phyloP scores from a whole-genome alignment of 768 basidiomycete species.

The Podaxis sp. region DNA sequence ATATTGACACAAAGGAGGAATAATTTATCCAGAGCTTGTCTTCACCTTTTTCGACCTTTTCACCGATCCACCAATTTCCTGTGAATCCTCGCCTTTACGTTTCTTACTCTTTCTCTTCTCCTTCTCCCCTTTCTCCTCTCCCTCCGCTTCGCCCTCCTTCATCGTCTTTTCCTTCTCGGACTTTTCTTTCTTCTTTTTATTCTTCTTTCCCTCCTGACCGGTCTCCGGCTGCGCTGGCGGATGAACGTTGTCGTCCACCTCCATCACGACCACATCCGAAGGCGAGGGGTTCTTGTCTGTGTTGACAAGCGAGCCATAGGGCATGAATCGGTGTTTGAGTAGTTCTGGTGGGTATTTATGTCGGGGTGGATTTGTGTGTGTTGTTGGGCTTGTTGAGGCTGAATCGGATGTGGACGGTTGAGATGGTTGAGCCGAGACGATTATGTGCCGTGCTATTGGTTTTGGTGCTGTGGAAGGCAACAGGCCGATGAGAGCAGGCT shows the following conservation, averaged over 20 bases:
- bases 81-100: slow-evolving; percentile 33
- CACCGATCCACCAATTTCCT: slow-evolving; percentile 16
- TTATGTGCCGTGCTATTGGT: slow-evolving; percentile 51
- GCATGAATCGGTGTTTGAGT: slow-evolving; percentile 60
- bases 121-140: slow-evolving; percentile 20
- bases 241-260: slow-evolving; percentile 1
- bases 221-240: not conserved
- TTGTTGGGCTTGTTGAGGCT: slow-evolving; percentile 14
- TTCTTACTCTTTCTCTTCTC: slow-evolving; percentile 43
- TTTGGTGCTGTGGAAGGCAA: slow-evolving; percentile 44
- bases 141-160: slow-evolving; percentile 23
- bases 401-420: slow-evolving; percentile 28
- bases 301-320: slow-evolving; percentile 46
- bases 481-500: not conserved
- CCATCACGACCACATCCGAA: slow-evolving; percentile 11
- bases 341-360: slow-evolving; percentile 54
- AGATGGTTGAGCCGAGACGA: slow-evolving; percentile 48
- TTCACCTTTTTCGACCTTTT: slow-evolving; percentile 40
- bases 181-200: slow-evolving; percentile 13
- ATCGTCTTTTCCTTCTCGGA: slow-evolving; percentile 6
- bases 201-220: not conserved
- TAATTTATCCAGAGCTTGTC: slow-evolving; percentile 11
- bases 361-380: slow-evolving; percentile 50
- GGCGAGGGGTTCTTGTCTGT: not conserved
- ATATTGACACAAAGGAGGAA: not conserved